These are phyloP conservation scores for Wallacemonas sp. DNA, from an alignment of 208 protist genomes.

Conservation along the genomic window DNA sequence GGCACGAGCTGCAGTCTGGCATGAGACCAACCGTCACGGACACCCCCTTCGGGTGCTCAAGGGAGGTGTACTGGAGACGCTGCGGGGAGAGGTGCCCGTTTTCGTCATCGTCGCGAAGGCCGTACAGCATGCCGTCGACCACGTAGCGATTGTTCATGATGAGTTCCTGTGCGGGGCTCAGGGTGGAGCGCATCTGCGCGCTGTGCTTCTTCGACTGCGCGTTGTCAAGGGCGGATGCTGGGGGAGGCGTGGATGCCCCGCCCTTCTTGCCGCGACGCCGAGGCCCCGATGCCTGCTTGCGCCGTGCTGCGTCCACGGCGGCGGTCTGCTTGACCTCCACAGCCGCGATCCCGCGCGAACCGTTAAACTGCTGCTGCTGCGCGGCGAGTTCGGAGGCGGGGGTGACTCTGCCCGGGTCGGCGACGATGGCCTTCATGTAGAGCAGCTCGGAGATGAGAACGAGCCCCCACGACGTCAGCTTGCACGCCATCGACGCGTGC, in stretches of 20 bases:
- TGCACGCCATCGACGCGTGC: slow-evolving; percentile 40
- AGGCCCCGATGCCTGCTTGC: not conserved
- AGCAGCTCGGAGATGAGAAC: slow-evolving; percentile 63
- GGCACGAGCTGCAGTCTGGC: slow-evolving; percentile 67
- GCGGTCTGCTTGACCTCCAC: not conserved
- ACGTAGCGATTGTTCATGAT: slow-evolving; percentile 68
- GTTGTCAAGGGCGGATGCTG: not conserved
- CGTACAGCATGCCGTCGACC: slow-evolving; percentile 80
- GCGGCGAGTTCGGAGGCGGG: slow-evolving; percentile 29
- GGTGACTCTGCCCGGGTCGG: slow-evolving; percentile 85
- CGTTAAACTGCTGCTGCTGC: slow-evolving; percentile 21
- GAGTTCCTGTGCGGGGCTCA: slow-evolving; percentile 55
- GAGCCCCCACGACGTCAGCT: slow-evolving; percentile 55
- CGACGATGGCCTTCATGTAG: slow-evolving; percentile 69
- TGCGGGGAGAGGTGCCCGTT: slow-evolving; percentile 3
- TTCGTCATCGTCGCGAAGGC: slow-evolving; percentile 23
- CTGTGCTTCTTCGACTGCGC: not conserved
- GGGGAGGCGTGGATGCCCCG: not conserved
- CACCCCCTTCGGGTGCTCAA: slow-evolving; percentile 13
- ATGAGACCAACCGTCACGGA: slow-evolving; percentile 28
- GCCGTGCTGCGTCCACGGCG: not conserved
- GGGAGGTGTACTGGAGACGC: not conserved
- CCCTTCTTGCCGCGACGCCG: slow-evolving; percentile 1
- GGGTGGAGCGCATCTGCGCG: slow-evolving; percentile 4
- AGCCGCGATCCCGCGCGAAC: not conserved